Evolutionary conservation across 2,329 filamentous ascomycete species (phyloP).

Genomic region (Epichloe scottii): DNA sequence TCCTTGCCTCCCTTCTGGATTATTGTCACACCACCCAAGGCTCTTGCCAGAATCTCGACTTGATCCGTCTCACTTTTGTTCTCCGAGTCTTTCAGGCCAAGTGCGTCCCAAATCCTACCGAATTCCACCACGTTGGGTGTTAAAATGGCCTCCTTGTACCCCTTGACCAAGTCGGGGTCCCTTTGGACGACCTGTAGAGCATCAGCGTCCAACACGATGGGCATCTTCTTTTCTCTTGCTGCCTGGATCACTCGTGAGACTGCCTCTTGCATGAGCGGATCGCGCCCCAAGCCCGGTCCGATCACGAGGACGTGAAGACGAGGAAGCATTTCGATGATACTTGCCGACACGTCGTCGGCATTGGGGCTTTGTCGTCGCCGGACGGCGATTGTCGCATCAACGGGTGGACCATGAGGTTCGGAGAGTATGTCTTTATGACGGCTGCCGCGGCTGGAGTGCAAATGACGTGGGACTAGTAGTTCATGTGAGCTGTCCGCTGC

Average conservation of each 20-base stretch:
- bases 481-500: not conserved
- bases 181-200: slow-evolving; percentile 68
- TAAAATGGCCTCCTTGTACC: slow-evolving; percentile 73
- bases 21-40: slow-evolving; percentile 77
- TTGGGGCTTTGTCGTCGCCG: slow-evolving; percentile 31
- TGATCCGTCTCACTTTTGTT: slow-evolving; percentile 26
- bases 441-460: slow-evolving; percentile 78
- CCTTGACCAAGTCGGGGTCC: slow-evolving; percentile 62
- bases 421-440: slow-evolving; percentile 96
- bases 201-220: slow-evolving; percentile 86
- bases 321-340: slow-evolving; percentile 67
- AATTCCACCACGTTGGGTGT: slow-evolving; percentile 97
- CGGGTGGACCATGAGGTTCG: slow-evolving; percentile 96
- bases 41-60: slow-evolving; percentile 56
- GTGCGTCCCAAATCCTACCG: slow-evolving; percentile 61
- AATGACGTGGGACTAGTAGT: slow-evolving; percentile 70
- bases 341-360: slow-evolving; percentile 47
- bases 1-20: slow-evolving; percentile 81
- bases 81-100: slow-evolving; percentile 48
- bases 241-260: slow-evolving; percentile 67
- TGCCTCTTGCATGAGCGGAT: slow-evolving; percentile 80
- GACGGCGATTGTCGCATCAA: slow-evolving; percentile 65
- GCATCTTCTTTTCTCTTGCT: slow-evolving; percentile 58
- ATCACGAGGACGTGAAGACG: slow-evolving; percentile 88
- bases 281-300: slow-evolving; percentile 82